Evolutionary conservation across 2,329 filamentous ascomycete genomes (phyloP).

Genomic region (Fusarium redolens): DNA sequence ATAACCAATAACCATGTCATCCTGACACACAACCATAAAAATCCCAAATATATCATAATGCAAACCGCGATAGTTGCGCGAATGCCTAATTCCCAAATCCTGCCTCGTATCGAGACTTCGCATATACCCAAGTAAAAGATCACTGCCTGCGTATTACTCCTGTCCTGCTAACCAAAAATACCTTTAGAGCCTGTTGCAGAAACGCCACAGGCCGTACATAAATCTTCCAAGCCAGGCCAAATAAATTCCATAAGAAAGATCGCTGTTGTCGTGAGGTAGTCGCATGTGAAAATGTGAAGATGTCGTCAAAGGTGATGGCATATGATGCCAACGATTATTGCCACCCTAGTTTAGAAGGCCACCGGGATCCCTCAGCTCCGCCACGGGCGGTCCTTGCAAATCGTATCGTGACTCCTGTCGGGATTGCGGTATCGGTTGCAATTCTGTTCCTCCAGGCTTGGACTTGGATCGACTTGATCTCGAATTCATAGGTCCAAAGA

Average conservation of each 20-base stretch:
- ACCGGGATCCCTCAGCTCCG: slow-evolving; percentile 54
- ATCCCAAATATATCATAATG: slow-evolving; percentile 10
- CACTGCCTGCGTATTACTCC: slow-evolving; percentile 19
- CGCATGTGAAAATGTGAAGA: slow-evolving; percentile 17
- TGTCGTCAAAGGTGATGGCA: slow-evolving; percentile 22
- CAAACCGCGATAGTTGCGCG: slow-evolving; percentile 4
- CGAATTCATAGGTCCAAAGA: slow-evolving; percentile 58
- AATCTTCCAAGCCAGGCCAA: slow-evolving; percentile 18
- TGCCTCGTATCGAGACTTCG: neutral
- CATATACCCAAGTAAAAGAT: slow-evolving; percentile 9
- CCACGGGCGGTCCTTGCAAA: slow-evolving; percentile 46
- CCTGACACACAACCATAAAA: slow-evolving; percentile 28
- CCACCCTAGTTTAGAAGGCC: slow-evolving; percentile 52
- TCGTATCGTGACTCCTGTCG: slow-evolving; percentile 50
- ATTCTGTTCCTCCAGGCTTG: slow-evolving; percentile 54
- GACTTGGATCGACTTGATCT: slow-evolving; percentile 48
- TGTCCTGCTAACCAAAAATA: slow-evolving; percentile 6
- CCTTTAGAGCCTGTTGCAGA: slow-evolving; percentile 9
- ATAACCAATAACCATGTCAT: slow-evolving; percentile 40
- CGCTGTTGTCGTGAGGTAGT: slow-evolving; percentile 34
- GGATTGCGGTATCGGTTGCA: slow-evolving; percentile 60
- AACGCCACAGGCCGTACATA: slow-evolving; percentile 32
- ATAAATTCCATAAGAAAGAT: slow-evolving; percentile 10
- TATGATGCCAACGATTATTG: neutral
- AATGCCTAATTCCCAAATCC: slow-evolving; percentile 1